A percentile compares a stretch with the other conserved stretches of the same genome.
These are phyloP conservation scores for Pseudogymnoascus sp. DNA, from an alignment of 2,329 filamentous ascomycete genomes.

Conservation along the genomic window DNA sequence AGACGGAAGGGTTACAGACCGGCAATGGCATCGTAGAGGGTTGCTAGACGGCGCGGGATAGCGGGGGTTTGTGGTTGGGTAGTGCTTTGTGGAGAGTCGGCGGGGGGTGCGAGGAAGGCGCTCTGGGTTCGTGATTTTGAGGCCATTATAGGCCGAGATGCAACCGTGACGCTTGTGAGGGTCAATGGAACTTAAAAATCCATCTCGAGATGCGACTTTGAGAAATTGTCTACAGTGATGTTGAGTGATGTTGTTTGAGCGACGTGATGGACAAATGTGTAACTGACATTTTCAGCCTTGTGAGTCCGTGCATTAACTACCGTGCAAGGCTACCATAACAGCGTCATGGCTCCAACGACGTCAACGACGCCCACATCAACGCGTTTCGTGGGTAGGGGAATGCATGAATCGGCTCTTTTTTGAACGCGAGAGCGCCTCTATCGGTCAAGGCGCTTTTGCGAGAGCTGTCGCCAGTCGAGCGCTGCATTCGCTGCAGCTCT, in stretches of 20 bases:
- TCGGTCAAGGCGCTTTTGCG: constrained; percentile 58
- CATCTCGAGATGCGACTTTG: background rate
- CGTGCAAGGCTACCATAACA: background rate
- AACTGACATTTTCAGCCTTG: constrained; percentile 6
- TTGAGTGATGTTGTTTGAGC: background rate
- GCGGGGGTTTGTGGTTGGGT: background rate
- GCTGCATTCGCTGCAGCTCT: constrained; percentile 62
- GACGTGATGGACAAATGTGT: background rate
- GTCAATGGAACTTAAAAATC: background rate
- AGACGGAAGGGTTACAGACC: constrained; percentile 38
- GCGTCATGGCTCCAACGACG: background rate
- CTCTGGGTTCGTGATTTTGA: constrained; percentile 2
- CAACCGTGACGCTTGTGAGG: background rate
- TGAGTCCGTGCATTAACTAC: background rate
- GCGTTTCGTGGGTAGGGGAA: constrained; percentile 29
- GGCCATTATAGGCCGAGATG: background rate
- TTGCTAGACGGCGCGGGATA: constrained; percentile 36
- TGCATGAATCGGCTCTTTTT: constrained; percentile 75
- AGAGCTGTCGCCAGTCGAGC: constrained; percentile 59
- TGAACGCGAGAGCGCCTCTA: constrained; percentile 66
- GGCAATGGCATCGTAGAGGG: constrained; percentile 67
- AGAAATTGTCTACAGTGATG: background rate
- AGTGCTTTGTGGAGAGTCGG: background rate
- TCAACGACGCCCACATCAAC: background rate
- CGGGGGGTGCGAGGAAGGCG: constrained; percentile 17